Evolutionary conservation across 1,284 basidiomycete genomes (phyloP), one percentile per base, ranked within the genome.

Genomic region (Moniliophthora roreri): DNA sequence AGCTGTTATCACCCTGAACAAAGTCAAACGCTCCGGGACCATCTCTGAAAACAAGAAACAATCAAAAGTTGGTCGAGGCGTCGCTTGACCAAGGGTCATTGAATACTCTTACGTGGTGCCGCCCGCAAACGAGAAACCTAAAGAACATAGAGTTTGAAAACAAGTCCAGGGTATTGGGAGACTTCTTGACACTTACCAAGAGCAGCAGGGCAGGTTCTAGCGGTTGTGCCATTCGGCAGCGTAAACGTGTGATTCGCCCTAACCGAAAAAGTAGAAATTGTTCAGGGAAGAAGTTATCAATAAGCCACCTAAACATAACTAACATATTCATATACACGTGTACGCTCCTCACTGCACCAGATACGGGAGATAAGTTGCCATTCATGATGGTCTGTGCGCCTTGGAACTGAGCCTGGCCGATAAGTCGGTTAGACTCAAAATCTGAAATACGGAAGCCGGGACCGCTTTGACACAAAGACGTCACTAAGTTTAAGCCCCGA

Each of bases 21-120:
- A 93, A 93, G 65, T 92, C 89, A 58, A 92, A 88, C 0, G 84
- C 83, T 13, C 91, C 91, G 0, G 91, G 90, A 0, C 91, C 91
- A 65, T 90, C 88, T 16, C 85, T 88, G 56, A 48, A 32, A 32
- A 28, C 37, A 26, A 40, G 21, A 45, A 51, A 53, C 45, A 26
- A 34, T 23, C 62, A 40, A 57, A 50, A 38, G 23, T 40, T 18
- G 24, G 28, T 16, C 4, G 44, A 32, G 28, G 11, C 21, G n/a
- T 23, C 5, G 16, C 15, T 24, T 23, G n/a, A 15, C 4, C 11
- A n/a, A 28, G n/a, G 24, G 11, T 24, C 18, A 24, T 28, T 32
- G 28, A 32, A 32, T 11, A 32, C 11, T 28, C 79, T 66, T 63
- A 89, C 81, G 89, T 91, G 20, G 90, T 92, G 60, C 90, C 89